Evolutionary conservation across 73 alveolate species (phyloP), one percentile per base, ranked within the genome.

Genomic region (Durusdinium trenchii): DNA sequence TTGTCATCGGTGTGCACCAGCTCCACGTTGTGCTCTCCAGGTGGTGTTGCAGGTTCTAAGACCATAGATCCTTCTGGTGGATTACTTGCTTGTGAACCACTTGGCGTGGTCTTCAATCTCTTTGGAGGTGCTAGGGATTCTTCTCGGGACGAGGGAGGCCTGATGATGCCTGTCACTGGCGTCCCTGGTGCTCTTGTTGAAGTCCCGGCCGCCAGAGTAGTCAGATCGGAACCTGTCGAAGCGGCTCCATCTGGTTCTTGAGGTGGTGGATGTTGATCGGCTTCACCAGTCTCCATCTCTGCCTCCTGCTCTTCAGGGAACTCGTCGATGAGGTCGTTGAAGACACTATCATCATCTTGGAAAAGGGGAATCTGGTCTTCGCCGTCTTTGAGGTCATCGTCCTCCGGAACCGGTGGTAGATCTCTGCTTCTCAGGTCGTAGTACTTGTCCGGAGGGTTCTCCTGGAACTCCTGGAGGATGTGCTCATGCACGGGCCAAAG

Each of bases 171-270:
- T 40, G 38, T 36, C 57, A 75, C 85, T 3, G 85, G 85, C 23
- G 85, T 75, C 57, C 85, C 85, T 40, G 85, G 85, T 7, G 85
- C 85, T 42, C 85, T 28, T 75, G 85, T 51, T 36, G n/a, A 6
- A 12, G 85, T 75, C 85, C 1, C 85, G 43, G 38, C 85, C 43
- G 85, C n/a, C n/a, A n/a, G n/a, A n/a, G n/a, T n/a, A n/a, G n/a
- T 40, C 57, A 14, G n/a, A 6, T 40, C n/a, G 6, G 85, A 75
- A 42, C 6, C 52, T 12, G 6, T 69, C 12, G 85, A 75, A 45
- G 50, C 50, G 10, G 38, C 40, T 51, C 43, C 85, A 32, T 38
- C 57, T 12, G 35, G 85, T 75, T 36, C 57, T 6, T 1, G 36
- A 2, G 85, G 85, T 62, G 36, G 43, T 62, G 76, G 76, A 62